Evolutionary conservation across 768 basidiomycete genomes (phyloP).

Genomic region (Calocera cornea): DNA sequence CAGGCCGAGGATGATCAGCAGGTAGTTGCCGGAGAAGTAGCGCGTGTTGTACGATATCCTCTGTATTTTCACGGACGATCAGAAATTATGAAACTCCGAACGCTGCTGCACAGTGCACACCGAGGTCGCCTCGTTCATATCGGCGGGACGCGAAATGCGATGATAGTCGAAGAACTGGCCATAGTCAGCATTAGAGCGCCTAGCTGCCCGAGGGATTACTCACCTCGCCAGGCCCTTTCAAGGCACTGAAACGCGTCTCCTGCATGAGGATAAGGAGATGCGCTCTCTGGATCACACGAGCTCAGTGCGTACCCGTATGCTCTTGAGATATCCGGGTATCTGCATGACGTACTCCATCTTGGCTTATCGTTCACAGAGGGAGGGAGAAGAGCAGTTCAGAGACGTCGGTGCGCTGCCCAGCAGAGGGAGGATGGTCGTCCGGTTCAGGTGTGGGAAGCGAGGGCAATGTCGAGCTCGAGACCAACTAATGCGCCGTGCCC

Average conservation of each 20-base stretch:
- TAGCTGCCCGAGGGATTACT: neutral
- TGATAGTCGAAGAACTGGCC: conserved; percentile 74
- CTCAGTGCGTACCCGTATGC: neutral
- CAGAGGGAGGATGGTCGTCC: neutral
- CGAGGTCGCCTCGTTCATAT: conserved; percentile 63
- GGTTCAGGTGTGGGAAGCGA: neutral
- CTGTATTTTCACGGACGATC: conserved; percentile 27
- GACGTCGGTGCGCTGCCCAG: neutral
- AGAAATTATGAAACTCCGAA: neutral
- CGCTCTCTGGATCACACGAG: neutral
- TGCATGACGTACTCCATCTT: neutral
- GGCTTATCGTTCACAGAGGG: neutral
- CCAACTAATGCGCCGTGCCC: neutral
- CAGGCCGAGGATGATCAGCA: conserved; percentile 57
- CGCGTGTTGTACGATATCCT: conserved; percentile 84
- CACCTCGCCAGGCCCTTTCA: conserved; percentile 39
- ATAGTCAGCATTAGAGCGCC: neutral
- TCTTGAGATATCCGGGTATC: neutral
- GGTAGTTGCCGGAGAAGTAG: conserved; percentile 63
- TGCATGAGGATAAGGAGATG: conserved; percentile 21
- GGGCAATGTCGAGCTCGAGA: neutral
- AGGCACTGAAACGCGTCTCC: conserved; percentile 67
- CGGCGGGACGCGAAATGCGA: conserved; percentile 69
- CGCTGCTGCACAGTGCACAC: conserved; percentile 10
- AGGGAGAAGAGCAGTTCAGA: neutral